These are phyloP conservation scores for Ogataea paraovalis DNA, from an alignment of 805 yeast genomes.

Conservation along the genomic window DNA sequence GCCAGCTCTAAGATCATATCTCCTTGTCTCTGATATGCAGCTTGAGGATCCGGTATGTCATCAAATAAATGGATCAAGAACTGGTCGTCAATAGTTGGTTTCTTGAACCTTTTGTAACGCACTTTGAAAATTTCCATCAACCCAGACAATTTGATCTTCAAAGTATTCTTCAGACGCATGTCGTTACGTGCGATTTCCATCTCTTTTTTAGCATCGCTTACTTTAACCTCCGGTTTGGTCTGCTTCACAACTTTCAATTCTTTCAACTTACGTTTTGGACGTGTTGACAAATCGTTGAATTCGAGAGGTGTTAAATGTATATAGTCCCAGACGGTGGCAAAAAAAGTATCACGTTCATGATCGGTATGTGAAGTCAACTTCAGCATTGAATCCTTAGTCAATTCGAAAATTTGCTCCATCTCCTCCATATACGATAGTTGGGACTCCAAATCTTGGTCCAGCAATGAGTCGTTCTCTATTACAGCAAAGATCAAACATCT, in stretches of 20 bases:
- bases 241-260: constrained; percentile 30
- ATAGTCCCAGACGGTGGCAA: constrained; percentile 48
- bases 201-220: constrained; percentile 30
- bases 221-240: constrained; percentile 5
- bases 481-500: constrained; percentile 70
- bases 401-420: constrained; percentile 55
- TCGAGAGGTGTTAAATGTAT: constrained; percentile 65
- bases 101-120: constrained; percentile 84
- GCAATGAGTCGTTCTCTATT: constrained; percentile 38
- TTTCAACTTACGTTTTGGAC: constrained; percentile 48
- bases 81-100: constrained; percentile 82
- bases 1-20: constrained; percentile 78
- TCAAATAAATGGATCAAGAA: constrained; percentile 75
- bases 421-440: constrained; percentile 28
- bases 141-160: constrained; percentile 82
- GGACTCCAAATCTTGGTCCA: constrained; percentile 25
- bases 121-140: constrained; percentile 85
- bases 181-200: constrained; percentile 47
- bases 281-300: constrained; percentile 58
- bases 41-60: constrained; percentile 38
- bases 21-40: constrained; percentile 47
- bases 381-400: constrained; percentile 44
- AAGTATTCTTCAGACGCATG: constrained; percentile 74
- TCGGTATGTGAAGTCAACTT: constrained; percentile 38
- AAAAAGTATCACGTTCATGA: constrained; percentile 53